Base-by-base conservation (phyloP, 371 early-diverging fungal species). In the Mucor saturninus region DNA sequence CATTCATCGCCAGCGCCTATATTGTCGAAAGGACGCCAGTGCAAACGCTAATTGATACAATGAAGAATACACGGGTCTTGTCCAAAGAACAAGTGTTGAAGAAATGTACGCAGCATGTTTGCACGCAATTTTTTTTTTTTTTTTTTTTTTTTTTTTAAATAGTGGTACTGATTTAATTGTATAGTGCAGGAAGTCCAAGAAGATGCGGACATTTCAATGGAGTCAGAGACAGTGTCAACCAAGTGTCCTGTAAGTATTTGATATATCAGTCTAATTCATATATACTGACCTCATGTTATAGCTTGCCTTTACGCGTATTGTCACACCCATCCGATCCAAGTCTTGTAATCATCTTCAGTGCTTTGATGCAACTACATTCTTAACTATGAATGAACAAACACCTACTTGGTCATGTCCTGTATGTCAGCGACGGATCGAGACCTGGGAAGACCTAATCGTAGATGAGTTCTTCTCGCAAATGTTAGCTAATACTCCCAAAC, bases 351-450 rank as follows among this genome's bases (percentile, higher is more conserved):
- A 93, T 70, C 50, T 88, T 11, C 91, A 93, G 65, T 93, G 93
- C 64, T 93, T 91, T 68, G 93, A 93, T 58, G 86, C 83, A 5
- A 70, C 64, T 9, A 84, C 84, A 1, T 92, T 85, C 57, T 71
- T 92, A 37, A 71, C 81, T 30, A 83, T 93, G 79, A 91, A 91
- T 49, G 87, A 85, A 56, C 88, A 84, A 45, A 81, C 84, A 4
- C 88, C 90, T 0, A 83, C 86, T 1, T 91, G 89, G 89, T 82
- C 80, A 37, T 93, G 93, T 48, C 93, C 93, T 2, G 84, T 90
- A 0, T 93, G 93, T 61, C 77, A 81, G 60, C 63, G 76, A 15
- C 59, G 58, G n/a, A 81, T 91, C 38, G 65, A 69, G 39, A 76
- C 83, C 0, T 86, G 82, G 81, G 77, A 84, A 8, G 89, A 89